Evolutionary conservation across 208 protist species (phyloP), one percentile per base, ranked within the genome.

Genomic region (Leishmania arabica): DNA sequence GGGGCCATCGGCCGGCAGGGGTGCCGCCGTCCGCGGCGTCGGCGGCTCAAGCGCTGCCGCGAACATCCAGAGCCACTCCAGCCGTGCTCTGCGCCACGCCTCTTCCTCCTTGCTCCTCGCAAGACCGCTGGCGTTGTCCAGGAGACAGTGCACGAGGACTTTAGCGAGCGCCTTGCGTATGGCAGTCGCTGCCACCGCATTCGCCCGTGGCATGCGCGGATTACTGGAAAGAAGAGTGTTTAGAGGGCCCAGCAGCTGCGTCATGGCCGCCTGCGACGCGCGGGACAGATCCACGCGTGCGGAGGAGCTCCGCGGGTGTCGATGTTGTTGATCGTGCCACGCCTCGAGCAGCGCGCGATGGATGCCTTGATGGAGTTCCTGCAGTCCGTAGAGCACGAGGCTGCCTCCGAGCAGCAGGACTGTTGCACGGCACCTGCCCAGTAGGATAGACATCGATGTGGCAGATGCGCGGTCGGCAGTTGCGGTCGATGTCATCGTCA

Each of bases 391-490:
- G n/a, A 92, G 66, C 31, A 91, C 42, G 71, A 93, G 77, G 54
- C 83, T 91, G 60, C 93, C 93, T 40, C 91, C 93, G 17, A 96
- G 91, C 54, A 94, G 76, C 58, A 93, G 74, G 24, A 89, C 66
- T 27, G 86, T 87, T 58, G 84, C 75, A 24, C 81, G 86, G 66
- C 88, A 85, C 27, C 64, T 76, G 21, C 34, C 60, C 74, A 83
- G 65, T 68, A 85, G 27, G n/a, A 45, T 13, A 34, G 34, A 51
- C 21, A 79, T 49, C 45, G 73, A 40, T 56, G 56, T 21, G 13
- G 47, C 42, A 66, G 58, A 51, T 3, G 45, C 24, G 40, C 24
- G 17, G 24, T 34, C 49, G 42, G 34, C 76, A 42, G 62, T 37
- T 45, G 34, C 80, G 70, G 45, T 68, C 54, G 72, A 74, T 0